Base-by-base conservation (phyloP, 306 rosid genomes). In the Fragaria ananassa region DNA sequence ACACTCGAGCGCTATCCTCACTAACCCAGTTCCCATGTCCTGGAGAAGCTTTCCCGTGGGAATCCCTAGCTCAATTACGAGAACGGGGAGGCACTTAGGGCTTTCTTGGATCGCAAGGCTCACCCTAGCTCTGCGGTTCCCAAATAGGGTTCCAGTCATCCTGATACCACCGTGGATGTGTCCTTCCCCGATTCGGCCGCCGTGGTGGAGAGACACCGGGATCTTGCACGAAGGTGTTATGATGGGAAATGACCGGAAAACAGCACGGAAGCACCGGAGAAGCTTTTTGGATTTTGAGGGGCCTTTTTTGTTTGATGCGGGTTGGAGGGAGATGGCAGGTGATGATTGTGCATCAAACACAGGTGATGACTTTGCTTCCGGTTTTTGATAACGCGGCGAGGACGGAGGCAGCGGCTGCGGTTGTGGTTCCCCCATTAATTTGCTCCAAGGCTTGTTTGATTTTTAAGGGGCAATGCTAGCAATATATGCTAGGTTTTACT, bases 121-220 rank as follows among this genome's bases (percentile, higher is more conserved):
- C 0, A 90, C 77, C 54, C 99, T 79, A 1, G 92, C 81, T 41
- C 88, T 95, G 0, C 88, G 72, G 57, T 70, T 74, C 12, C 97
- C 97, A 1, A 89, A 95, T 50, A 95, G 76, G 47, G 99, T 95
- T 56, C 97, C 97, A 0, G 92, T 90, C 72, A 95, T 86, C 10
- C 87, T 82, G 0, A 50, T 83, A 62, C 90, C 97, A 0, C 96
- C 96, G 9, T 88, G 87, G 5, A 89, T 79, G 75, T 77, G 78
- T 15, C 76, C 61, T 6, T 92, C 92, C 5, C 15, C 47, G 12
- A 49, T 9, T 2, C 82, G 84, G 54, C 15, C 76, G 0, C 86
- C 85, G 9, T 19, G 61, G 13, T 17, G 65, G 5, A 88, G 47
- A 0, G 86, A 50, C 1, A 19, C 68, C 0, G 91, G 89, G 57